phyloP scores from a whole-genome alignment of 192 early-diverging fungal genomes.

The Entophlyctis luteolus region DNA sequence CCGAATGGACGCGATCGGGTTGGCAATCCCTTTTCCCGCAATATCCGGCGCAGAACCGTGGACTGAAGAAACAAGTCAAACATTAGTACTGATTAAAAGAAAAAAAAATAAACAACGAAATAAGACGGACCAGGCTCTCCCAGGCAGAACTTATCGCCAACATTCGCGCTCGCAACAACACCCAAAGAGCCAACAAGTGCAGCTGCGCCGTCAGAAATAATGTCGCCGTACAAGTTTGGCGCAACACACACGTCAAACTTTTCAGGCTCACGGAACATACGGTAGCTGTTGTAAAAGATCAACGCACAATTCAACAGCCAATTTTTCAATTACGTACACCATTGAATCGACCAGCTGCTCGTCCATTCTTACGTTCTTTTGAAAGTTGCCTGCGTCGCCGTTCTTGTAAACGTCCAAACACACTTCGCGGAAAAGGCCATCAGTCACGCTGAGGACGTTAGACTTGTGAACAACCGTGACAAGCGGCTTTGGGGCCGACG shows the following conservation, averaged over 20 bases:
- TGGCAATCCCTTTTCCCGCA: constrained; percentile 93
- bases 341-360: constrained; percentile 99
- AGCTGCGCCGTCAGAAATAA: constrained; percentile 95
- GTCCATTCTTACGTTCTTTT: constrained; percentile 68
- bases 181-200: constrained; percentile 93
- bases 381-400: constrained; percentile 57
- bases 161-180: constrained; percentile 92
- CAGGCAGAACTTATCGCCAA: constrained; percentile 91
- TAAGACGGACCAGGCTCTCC: constrained; percentile 74
- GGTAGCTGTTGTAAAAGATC: constrained; percentile 48
- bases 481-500: constrained; percentile 18
- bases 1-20: constrained; percentile 93
- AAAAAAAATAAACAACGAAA: neutral
- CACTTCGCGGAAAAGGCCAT: constrained; percentile 95
- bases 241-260: constrained; percentile 95
- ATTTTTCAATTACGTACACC: constrained; percentile 62
- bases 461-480: constrained; percentile 98
- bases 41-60: constrained; percentile 98
- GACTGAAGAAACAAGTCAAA: constrained; percentile 45
- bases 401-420: constrained; percentile 60
- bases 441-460: constrained; percentile 89
- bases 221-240: constrained; percentile 97
- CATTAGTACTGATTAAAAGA: too few relatives aligned
- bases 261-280: constrained; percentile 96
- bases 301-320: neutral